Evolutionary conservation across 495 filamentous ascomycete species (phyloP).

Genomic region (Oidiodendron maius): DNA sequence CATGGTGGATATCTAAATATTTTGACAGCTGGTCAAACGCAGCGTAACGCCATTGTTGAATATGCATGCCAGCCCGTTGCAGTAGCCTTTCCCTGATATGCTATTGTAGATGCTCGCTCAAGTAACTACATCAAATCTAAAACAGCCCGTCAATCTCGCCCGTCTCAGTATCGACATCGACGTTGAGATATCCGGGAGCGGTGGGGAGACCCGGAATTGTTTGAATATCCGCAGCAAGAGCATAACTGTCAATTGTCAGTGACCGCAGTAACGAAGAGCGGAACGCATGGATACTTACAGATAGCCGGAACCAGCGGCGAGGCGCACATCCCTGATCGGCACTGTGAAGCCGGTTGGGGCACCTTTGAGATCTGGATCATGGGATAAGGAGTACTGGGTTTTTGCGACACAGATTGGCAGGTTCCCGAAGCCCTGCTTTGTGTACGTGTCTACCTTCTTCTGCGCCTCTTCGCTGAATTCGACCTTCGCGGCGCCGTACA

Average conservation of each 20-base stretch:
- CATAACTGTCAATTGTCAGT: conserved; percentile 54
- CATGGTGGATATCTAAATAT: conserved; percentile 11
- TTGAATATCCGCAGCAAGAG: conserved; percentile 94
- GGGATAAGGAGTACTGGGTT: conserved; percentile 95
- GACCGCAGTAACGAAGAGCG: background rate
- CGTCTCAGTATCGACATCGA: conserved; percentile 88
- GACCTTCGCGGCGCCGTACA: conserved; percentile 90
- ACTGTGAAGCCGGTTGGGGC: conserved; percentile 96
- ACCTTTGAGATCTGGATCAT: conserved; percentile 90
- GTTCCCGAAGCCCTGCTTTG: conserved; percentile 83
- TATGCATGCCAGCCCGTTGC: conserved; percentile 18
- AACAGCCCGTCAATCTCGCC: conserved; percentile 96
- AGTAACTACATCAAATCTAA: conserved; percentile 29
- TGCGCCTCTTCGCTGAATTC: conserved; percentile 92
- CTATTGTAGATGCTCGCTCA: conserved; percentile 10
- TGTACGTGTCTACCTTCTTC: conserved; percentile 94
- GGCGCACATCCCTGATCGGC: conserved; percentile 86
- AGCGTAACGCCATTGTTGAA: conserved; percentile 20
- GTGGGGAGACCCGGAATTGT: conserved; percentile 96
- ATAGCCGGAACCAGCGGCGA: conserved; percentile 87
- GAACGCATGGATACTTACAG: conserved; percentile 50
- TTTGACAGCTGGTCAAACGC: background rate
- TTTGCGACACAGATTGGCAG: conserved; percentile 96
- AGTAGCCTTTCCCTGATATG: conserved; percentile 10
- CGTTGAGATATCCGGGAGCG: conserved; percentile 92